A percentile compares a stretch with the other conserved stretches of the same genome.
Conservation (phyloP, 164 flowering plant species). For the Saururus chinensis region DNA sequence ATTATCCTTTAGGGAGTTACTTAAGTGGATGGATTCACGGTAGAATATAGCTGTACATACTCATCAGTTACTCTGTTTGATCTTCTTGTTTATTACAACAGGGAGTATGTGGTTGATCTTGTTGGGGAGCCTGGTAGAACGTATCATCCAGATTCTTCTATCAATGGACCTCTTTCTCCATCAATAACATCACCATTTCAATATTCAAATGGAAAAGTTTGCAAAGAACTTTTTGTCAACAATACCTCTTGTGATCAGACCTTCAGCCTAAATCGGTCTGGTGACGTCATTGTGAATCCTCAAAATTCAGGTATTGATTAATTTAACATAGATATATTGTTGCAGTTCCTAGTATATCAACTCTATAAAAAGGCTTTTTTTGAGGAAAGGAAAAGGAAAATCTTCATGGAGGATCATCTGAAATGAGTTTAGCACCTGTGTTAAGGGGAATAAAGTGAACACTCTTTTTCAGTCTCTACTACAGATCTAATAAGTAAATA, state of each 20-base stretch:
- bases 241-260: conserved; percentile 19
- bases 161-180: conserved; percentile 50
- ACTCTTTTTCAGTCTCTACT: too few relatives aligned
- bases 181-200: conserved; percentile 71
- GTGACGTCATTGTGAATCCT: conserved; percentile 22
- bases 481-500: too few relatives aligned
- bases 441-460: too few relatives aligned
- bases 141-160: conserved; percentile 77
- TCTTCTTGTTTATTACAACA: conserved; percentile 17
- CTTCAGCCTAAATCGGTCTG: conserved; percentile 16
- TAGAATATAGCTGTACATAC: background rate
- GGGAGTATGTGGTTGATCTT: conserved; percentile 94
- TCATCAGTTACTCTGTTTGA: background rate
- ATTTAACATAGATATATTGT: conserved; percentile 1
- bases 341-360: background rate
- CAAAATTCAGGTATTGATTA: conserved; percentile 29
- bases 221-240: conserved; percentile 30
- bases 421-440: too few relatives aligned
- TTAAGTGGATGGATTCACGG: background rate
- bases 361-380: too few relatives aligned
- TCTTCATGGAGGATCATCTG: too few relatives aligned
- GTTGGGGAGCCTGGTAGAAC: conserved; percentile 87
- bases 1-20: too few relatives aligned
- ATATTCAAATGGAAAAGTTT: conserved; percentile 45
- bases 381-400: too few relatives aligned